Conservation (phyloP, 2,329 filamentous ascomycete genomes). For the Exophiala spinifera region DNA sequence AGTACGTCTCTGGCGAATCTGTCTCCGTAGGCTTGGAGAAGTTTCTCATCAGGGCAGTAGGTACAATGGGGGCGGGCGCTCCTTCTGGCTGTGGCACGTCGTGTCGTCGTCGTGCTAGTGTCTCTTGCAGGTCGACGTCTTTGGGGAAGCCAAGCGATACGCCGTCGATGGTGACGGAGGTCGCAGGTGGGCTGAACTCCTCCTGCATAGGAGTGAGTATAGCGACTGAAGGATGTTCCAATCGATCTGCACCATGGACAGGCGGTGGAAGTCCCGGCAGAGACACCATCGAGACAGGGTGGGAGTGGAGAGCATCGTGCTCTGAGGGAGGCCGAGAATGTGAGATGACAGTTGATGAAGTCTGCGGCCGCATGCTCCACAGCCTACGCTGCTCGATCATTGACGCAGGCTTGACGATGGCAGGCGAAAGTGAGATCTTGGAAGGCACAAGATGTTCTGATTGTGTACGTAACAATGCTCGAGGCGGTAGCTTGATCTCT, state of each 20-base stretch:
- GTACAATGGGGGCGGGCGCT: conserved; percentile 8
- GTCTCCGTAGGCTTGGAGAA: conserved; percentile 21
- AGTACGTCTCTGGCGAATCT: conserved; percentile 10
- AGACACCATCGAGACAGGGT: conserved; percentile 30
- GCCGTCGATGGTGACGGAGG: conserved; percentile 25
- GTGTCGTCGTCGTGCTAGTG: background rate
- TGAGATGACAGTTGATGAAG: conserved; percentile 22
- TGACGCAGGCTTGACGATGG: conserved; percentile 22
- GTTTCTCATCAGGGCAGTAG: conserved; percentile 8
- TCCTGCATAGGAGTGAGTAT: conserved; percentile 29
- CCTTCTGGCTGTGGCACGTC: background rate
- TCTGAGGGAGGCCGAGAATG: conserved; percentile 26
- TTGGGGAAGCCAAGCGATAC: conserved; percentile 21
- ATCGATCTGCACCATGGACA: conserved; percentile 33
- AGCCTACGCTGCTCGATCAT: conserved; percentile 27
- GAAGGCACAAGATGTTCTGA: conserved; percentile 25
- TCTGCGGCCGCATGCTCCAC: conserved; percentile 15
- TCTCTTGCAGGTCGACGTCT: conserved; percentile 1
- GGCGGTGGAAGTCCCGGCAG: conserved; percentile 26
- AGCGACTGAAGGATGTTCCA: conserved; percentile 18
- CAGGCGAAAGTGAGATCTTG: conserved; percentile 17
- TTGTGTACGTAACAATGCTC: conserved; percentile 31
- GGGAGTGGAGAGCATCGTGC: conserved; percentile 29
- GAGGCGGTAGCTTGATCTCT: conserved; percentile 35
- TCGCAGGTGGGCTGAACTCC: conserved; percentile 26